A percentile compares a stretch with the other conserved stretches of the same genome.
These are phyloP conservation scores for Mesostigma viride DNA, from an alignment of 139 green algal genomes.

Conservation along the genomic window DNA sequence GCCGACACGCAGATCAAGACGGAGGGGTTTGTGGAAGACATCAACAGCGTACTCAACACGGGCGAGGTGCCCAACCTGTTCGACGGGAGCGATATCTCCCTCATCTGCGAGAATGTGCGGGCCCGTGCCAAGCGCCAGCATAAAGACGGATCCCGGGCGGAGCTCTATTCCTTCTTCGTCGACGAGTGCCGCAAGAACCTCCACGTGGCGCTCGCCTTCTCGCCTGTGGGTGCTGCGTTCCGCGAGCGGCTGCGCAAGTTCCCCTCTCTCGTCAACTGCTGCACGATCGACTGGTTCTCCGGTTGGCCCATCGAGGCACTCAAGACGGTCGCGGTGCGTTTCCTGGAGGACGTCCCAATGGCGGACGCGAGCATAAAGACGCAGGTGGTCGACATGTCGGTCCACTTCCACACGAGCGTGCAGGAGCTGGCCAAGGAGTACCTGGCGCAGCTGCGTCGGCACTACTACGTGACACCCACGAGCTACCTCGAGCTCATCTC, in stretches of 20 bases:
- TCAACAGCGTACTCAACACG: slow-evolving; percentile 41
- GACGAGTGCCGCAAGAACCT: slow-evolving; percentile 55
- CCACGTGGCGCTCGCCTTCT: slow-evolving; percentile 59
- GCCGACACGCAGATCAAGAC: slow-evolving; percentile 42
- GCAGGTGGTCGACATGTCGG: slow-evolving; percentile 47
- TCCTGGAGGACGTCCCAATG: slow-evolving; percentile 7
- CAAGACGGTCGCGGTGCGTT: slow-evolving; percentile 23
- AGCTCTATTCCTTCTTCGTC: slow-evolving; percentile 61
- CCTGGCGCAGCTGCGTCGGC: slow-evolving; percentile 30
- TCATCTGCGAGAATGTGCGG: slow-evolving; percentile 31
- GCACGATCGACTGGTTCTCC: slow-evolving; percentile 63
- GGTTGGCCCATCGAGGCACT: slow-evolving; percentile 38
- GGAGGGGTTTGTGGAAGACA: slow-evolving; percentile 38
- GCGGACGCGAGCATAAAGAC: slow-evolving; percentile 16
- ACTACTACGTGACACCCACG: slow-evolving; percentile 59
- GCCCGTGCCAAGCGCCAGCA: slow-evolving; percentile 24
- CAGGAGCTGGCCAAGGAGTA: slow-evolving; percentile 27
- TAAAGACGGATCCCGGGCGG: slow-evolving; percentile 20
- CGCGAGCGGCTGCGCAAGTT: slow-evolving; percentile 59
- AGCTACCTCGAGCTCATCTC: slow-evolving; percentile 44
- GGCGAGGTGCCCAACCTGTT: slow-evolving; percentile 61
- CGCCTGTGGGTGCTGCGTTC: slow-evolving; percentile 55
- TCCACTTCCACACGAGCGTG: slow-evolving; percentile 56
- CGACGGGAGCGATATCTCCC: slow-evolving; percentile 27
- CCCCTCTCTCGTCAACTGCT: slow-evolving; percentile 67